Evolutionary conservation across 2,329 filamentous ascomycete species (phyloP), one percentile per base, ranked within the genome.

Genomic region (Dactylellina leptospora): DNA sequence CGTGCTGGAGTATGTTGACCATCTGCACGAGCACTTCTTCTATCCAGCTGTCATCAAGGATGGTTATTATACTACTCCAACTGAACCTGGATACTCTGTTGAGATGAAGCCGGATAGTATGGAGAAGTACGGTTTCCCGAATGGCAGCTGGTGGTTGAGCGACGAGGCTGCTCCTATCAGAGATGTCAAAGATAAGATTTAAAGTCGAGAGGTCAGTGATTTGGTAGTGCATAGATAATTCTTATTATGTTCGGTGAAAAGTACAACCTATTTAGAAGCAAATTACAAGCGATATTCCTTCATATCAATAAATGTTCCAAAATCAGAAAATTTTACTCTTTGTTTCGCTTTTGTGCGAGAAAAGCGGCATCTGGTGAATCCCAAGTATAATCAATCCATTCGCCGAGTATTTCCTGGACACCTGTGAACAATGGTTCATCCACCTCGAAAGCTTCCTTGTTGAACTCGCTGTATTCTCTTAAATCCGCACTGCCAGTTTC

Each of bases 81-180:
- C 82, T 74, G 88, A 92, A 78, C 85, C 92, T 0, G 92, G 92
- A 0, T 96, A 96, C 80, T 93, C 90, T 78, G 92, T 96, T 1
- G 91, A 96, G 86, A 96, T 96, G 92, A 93, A 91, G 85, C 81
- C 87, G 2, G 90, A 88, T 75, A 95, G 90, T 79, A 95, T 96
- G 91, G 90, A 92, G 74, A 81, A 80, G 76, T 96, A 85, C 78
- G 84, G 85, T 53, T 96, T 87, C 79, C 92, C 92, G 0, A 91
- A 92, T 5, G 85, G 88, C 77, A 90, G 91, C 78, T 96, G 91
- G 91, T 96, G 92, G 92, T 88, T 82, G 81, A 89, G 85, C 50
- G 89, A 91, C 36, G 90, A 91, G 80, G 91, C 91, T n/a, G 89
- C 83, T 81, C 81, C 83, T 0, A 93, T 95, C 75, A 80, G 93